Base-by-base conservation (phyloP, 1,139 yeast genomes). In the Starmera stellimalicola region DNA sequence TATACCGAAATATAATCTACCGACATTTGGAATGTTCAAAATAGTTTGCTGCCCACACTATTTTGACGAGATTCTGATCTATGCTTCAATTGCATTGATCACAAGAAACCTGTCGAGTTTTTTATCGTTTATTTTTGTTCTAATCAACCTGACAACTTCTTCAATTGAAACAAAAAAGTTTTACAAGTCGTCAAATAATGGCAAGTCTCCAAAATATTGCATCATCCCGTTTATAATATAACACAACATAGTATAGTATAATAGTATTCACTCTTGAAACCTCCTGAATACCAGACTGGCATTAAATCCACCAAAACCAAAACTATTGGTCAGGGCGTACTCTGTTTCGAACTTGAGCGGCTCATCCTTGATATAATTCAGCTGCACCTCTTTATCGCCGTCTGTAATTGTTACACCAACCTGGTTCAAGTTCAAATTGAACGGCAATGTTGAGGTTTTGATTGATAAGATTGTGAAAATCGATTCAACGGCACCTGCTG, bases 231-330 rank as follows among this genome's bases (percentile, higher is more conserved):
- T 43, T 37, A 28, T 65, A 9, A 43, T 60, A 24, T 65, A 44
- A 40, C 14, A 17, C 15, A 19, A 31, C 18, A 17, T 14, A 19
- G 16, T 22, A 29, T 29, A 28, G 16, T 10, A 10, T 19, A 12
- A 7, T 16, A 1, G 3, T 7, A 7, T 17, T 11, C 16, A 18
- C 6, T 18, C 35, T 17, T 9, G 17, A 32, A 45, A 63, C 41
- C 55, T 64, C 34, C 60, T 64, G 50, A 73, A 73, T 38, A 66
- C 62, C 11, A 84, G 44, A 2, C 94, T 70, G 11, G 94, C 80
- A 56, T 93, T 93, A 7, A 94, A 87, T 11, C 99, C 99, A 7
- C 99, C 99, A 61, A 93, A 91, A 1, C 98, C 99, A 62, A 93
- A 91, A 44, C 95, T 84, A 52, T 93, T 93, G 36, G 87, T 75